Conservation (phyloP, 2,329 filamentous ascomycete species). For the Aspergillus ochraceus region DNA sequence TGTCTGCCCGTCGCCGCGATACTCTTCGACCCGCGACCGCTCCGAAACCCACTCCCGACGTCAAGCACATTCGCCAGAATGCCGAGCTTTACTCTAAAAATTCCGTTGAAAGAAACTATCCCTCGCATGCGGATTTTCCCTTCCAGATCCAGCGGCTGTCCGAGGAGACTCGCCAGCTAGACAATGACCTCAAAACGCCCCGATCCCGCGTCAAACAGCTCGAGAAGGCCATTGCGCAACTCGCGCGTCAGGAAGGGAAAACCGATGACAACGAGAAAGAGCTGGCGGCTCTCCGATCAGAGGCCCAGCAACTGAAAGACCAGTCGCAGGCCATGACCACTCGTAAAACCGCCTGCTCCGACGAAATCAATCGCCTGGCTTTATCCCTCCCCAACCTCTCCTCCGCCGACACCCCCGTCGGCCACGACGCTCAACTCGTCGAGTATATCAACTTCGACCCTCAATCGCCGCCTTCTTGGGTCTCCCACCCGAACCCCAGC, state of each 20-base stretch:
- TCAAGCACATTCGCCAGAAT: slow-evolving; percentile 88
- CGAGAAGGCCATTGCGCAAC: slow-evolving; percentile 42
- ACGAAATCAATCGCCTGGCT: slow-evolving; percentile 72
- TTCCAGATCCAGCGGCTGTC: slow-evolving; percentile 51
- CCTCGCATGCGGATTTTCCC: slow-evolving; percentile 51
- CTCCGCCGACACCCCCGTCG: slow-evolving; percentile 70
- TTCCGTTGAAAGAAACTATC: slow-evolving; percentile 83
- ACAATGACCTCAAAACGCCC: slow-evolving; percentile 41
- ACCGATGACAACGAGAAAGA: slow-evolving; percentile 16
- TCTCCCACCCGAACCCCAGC: slow-evolving; percentile 21
- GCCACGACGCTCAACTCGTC: slow-evolving; percentile 64
- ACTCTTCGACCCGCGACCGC: slow-evolving; percentile 64
- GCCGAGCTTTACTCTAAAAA: slow-evolving; percentile 78
- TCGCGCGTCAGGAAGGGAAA: slow-evolving; percentile 23
- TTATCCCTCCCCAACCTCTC: slow-evolving; percentile 84
- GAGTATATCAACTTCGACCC: slow-evolving; percentile 77
- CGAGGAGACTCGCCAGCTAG: slow-evolving; percentile 38
- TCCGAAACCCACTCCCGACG: slow-evolving; percentile 76
- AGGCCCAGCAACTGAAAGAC: slow-evolving; percentile 42
- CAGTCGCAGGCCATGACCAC: slow-evolving; percentile 33
- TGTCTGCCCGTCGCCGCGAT: slow-evolving; percentile 23
- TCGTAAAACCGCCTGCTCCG: slow-evolving; percentile 37
- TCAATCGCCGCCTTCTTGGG: slow-evolving; percentile 38
- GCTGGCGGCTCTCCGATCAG: slow-evolving; percentile 31
- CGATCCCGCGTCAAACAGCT: slow-evolving; percentile 46